Base-by-base conservation (phyloP, 2,329 filamentous ascomycete species). In the Mycosphaerelloides madeirae region DNA sequence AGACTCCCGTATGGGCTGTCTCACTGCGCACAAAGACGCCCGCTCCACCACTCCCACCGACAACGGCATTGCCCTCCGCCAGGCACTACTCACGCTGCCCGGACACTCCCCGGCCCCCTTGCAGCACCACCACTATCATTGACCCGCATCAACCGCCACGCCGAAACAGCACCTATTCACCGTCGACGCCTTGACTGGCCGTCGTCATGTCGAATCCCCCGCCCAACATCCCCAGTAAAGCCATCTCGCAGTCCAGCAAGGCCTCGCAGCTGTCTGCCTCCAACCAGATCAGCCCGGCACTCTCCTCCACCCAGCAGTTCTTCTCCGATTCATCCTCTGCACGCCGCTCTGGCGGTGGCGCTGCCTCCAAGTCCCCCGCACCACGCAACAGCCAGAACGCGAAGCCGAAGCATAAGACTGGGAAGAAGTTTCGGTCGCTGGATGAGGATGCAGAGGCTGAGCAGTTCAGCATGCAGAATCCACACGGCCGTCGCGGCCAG, bases 371-470 rank as follows among this genome's bases (percentile, higher is more conserved):
- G 35, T 44, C 48, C 14, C 49, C 52, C 12, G 65, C 78, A 37
- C 80, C 86, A 40, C 79, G 90, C 58, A 95, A 87, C 67, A 81
- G 77, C 41, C 91, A 97, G 70, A 74, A 72, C 34, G 74, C 78
- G 41, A 85, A 84, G 66, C 90, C 84, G 65, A 88, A 93, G 67
- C 88, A 96, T 70, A 89, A 87, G 64, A 81, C 80, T 53, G 85
- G 89, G 61, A 84, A 83, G 60, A 82, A 83, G 61, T 85, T 88
- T 37, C 75, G 78, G 44, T 44, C 55, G 45, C 72, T 84, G 56
- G 83, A 90, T 72, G 89, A 95, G 71, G 89, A 95, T 78, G 81
- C 80, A 59, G 83, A 94, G 79, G 88, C 82, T 54, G 89, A 96
- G 54, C 35, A 49, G 32, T 56, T 58, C 60, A 62, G 58, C 53